phyloP scores from a whole-genome alignment of 805 yeast genomes.

The Barnettozyma botsteinii region DNA sequence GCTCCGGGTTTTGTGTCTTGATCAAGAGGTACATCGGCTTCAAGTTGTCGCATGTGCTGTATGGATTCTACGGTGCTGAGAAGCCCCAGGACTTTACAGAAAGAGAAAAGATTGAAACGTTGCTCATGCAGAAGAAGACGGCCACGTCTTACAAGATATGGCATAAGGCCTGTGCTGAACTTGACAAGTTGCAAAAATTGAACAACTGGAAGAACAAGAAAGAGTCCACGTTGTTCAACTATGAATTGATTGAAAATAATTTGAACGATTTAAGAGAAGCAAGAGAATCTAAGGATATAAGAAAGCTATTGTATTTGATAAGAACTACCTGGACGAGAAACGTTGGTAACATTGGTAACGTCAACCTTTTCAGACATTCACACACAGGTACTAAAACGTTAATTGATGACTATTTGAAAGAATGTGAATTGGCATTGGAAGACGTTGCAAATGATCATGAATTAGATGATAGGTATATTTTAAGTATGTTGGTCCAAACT shows the following conservation, averaged over 20 bases:
- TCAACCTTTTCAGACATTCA: constrained; percentile 68
- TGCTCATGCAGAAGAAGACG: constrained; percentile 39
- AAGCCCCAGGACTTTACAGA: constrained; percentile 22
- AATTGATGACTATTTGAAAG: constrained; percentile 77
- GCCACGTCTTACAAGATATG: constrained; percentile 57
- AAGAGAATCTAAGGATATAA: constrained; percentile 50
- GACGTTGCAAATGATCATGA: constrained; percentile 21
- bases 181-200: constrained; percentile 62
- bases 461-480: constrained; percentile 60
- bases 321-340: constrained; percentile 84
- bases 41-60: not conserved
- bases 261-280: constrained; percentile 55
- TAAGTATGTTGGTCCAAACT: constrained; percentile 80
- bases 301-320: constrained; percentile 61
- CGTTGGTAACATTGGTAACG: constrained; percentile 81
- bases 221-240: constrained; percentile 69
- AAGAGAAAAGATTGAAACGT: constrained; percentile 31
- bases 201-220: constrained; percentile 66
- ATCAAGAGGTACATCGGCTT: constrained; percentile 6
- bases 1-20: constrained; percentile 5
- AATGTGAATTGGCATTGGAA: constrained; percentile 53
- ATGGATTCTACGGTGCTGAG: constrained; percentile 7
- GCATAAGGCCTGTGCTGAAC: constrained; percentile 53
- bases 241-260: constrained; percentile 47
- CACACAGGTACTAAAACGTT: constrained; percentile 80